A percentile compares a stretch with the other conserved stretches of the same genome.
phyloP scores from a whole-genome alignment of 1,139 yeast genomes.

The Nadsonia commutata region DNA sequence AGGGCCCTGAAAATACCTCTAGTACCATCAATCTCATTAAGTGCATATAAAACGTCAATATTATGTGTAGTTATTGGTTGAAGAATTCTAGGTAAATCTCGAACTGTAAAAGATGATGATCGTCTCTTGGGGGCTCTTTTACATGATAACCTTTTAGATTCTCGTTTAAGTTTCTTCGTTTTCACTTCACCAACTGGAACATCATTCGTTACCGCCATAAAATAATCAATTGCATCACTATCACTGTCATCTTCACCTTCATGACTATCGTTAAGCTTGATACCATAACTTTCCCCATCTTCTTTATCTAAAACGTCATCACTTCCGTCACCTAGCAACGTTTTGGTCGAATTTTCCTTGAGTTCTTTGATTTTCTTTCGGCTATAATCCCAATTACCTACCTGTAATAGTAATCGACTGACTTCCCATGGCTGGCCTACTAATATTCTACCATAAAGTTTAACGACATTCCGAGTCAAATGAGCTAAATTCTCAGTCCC shows the following conservation, averaged over 20 bases:
- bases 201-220: slow-evolving; percentile 25
- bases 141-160: neutral
- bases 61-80: slow-evolving; percentile 54
- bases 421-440: slow-evolving; percentile 84
- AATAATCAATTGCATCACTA: slow-evolving; percentile 32
- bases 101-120: neutral
- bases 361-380: slow-evolving; percentile 7
- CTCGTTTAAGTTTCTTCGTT: slow-evolving; percentile 1
- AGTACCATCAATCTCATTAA: slow-evolving; percentile 66
- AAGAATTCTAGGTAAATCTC: slow-evolving; percentile 19
- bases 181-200: slow-evolving; percentile 1
- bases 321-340: no score
- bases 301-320: slow-evolving; percentile 8
- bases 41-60: slow-evolving; percentile 53
- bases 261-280: slow-evolving; percentile 26
- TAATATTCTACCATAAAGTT: slow-evolving; percentile 52
- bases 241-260: slow-evolving; percentile 22
- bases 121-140: neutral
- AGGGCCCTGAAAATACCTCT: slow-evolving; percentile 76
- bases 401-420: slow-evolving; percentile 63
- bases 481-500: slow-evolving; percentile 25
- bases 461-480: slow-evolving; percentile 33
- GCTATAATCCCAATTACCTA: slow-evolving; percentile 34
- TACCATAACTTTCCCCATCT: slow-evolving; percentile 18
- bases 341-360: slow-evolving; percentile 7